phyloP scores from a whole-genome alignment of 495 filamentous ascomycete species.

The Aspergillus steynii region DNA sequence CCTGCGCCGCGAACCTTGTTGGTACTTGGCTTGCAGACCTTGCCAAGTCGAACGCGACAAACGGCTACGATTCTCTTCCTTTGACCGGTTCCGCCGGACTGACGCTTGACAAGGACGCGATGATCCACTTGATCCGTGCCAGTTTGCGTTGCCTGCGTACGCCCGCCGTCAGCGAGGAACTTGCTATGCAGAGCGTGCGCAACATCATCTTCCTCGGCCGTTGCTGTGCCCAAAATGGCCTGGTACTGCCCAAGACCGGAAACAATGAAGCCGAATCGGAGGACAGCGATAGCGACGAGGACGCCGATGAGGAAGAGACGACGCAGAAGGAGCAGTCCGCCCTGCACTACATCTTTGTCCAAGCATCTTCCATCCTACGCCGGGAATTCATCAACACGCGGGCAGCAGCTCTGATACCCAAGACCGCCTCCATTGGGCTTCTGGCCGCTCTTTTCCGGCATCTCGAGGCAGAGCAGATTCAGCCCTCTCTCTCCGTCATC shows the following conservation, averaged over 20 bases:
- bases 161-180: slow-evolving; percentile 61
- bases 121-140: slow-evolving; percentile 63
- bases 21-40: slow-evolving; percentile 78
- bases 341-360: slow-evolving; percentile 72
- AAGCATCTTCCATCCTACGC: slow-evolving; percentile 74
- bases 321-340: slow-evolving; percentile 40
- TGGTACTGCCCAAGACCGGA: slow-evolving; percentile 48
- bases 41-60: slow-evolving; percentile 58
- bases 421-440: slow-evolving; percentile 74
- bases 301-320: slow-evolving; percentile 29
- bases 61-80: slow-evolving; percentile 56
- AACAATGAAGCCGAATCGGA: slow-evolving; percentile 37
- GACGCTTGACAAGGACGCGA: slow-evolving; percentile 60
- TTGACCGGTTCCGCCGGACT: slow-evolving; percentile 71
- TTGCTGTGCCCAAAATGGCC: slow-evolving; percentile 63
- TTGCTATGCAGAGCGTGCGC: slow-evolving; percentile 70
- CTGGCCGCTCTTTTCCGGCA: slow-evolving; percentile 61
- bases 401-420: slow-evolving; percentile 61
- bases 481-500: slow-evolving; percentile 58
- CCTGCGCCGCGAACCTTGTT: slow-evolving; percentile 71
- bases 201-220: slow-evolving; percentile 76
- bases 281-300: slow-evolving; percentile 42
- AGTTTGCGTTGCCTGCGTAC: slow-evolving; percentile 67
- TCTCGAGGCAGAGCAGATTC: slow-evolving; percentile 57
- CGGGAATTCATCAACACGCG: slow-evolving; percentile 68